A percentile compares a stretch with the other conserved stretches of the same genome.
phyloP scores from a whole-genome alignment of 2,329 filamentous ascomycete genomes.

The Penicillium paneum region DNA sequence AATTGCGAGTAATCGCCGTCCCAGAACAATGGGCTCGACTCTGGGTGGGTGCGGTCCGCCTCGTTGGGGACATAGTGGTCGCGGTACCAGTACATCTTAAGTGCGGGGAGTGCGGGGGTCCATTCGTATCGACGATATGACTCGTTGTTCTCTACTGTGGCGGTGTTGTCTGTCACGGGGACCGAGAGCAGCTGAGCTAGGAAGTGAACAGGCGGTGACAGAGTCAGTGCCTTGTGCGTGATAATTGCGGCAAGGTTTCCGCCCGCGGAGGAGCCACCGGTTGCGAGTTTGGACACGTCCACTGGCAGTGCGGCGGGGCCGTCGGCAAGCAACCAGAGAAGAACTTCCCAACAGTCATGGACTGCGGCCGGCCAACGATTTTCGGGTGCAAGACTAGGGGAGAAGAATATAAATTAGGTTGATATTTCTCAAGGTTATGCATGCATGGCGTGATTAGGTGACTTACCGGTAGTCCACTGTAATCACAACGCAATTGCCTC shows the following conservation, averaged over 20 bases:
- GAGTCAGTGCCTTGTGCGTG: conserved; percentile 49
- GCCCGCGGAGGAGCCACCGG: conserved; percentile 52
- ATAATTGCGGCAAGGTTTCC: conserved; percentile 54
- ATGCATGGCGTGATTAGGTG: background rate
- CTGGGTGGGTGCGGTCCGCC: conserved; percentile 47
- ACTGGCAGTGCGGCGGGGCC: conserved; percentile 39
- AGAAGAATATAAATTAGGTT: background rate
- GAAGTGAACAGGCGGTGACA: conserved; percentile 42
- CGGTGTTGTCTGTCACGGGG: conserved; percentile 59
- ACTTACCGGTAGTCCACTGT: conserved; percentile 54
- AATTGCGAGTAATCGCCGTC: conserved; percentile 49
- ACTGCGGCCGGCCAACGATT: conserved; percentile 56
- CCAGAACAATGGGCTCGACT: conserved; percentile 56
- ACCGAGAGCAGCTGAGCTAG: conserved; percentile 54
- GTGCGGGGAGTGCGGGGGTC: conserved; percentile 52
- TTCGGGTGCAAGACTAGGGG: conserved; percentile 53
- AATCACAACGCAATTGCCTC: conserved; percentile 53
- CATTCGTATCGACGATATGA: conserved; percentile 53
- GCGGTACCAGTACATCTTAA: conserved; percentile 62
- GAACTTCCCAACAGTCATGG: conserved; percentile 56
- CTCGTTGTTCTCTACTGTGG: conserved; percentile 42
- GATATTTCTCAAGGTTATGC: background rate
- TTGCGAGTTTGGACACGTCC: conserved; percentile 47
- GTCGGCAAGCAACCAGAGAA: conserved; percentile 48
- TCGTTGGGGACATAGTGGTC: conserved; percentile 54